phyloP scores from a whole-genome alignment of 2,329 filamentous ascomycete genomes.

The Nemania serpens region DNA sequence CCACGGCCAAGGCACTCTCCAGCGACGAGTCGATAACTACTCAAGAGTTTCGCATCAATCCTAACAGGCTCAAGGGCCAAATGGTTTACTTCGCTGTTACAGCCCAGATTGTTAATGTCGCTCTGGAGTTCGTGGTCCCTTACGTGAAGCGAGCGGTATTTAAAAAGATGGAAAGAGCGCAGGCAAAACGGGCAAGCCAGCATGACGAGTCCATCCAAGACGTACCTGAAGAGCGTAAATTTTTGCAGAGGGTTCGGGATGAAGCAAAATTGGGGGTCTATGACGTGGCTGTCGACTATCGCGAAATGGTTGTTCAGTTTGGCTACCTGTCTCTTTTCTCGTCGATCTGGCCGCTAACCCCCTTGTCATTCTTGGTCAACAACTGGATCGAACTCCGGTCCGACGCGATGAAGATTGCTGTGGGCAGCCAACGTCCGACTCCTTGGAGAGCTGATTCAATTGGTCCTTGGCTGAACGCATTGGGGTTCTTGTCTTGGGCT shows the following conservation, averaged over 20 bases:
- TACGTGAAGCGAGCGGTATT: slow-evolving; percentile 80
- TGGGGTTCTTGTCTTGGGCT: slow-evolving; percentile 92
- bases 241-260: slow-evolving; percentile 78
- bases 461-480: slow-evolving; percentile 84
- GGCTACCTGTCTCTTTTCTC: slow-evolving; percentile 88
- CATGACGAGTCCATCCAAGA: slow-evolving; percentile 63
- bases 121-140: slow-evolving; percentile 82
- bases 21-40: slow-evolving; percentile 72
- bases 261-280: slow-evolving; percentile 84
- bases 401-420: slow-evolving; percentile 91
- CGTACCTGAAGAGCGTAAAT: slow-evolving; percentile 74
- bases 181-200: slow-evolving; percentile 62
- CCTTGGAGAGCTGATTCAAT: slow-evolving; percentile 93
- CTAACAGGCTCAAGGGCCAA: slow-evolving; percentile 81
- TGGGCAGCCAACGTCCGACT: slow-evolving; percentile 85
- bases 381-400: slow-evolving; percentile 95
- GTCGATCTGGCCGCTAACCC: slow-evolving; percentile 92
- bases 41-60: slow-evolving; percentile 78
- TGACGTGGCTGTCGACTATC: slow-evolving; percentile 86
- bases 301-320: slow-evolving; percentile 90
- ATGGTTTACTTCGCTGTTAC: slow-evolving; percentile 97
- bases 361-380: slow-evolving; percentile 86
- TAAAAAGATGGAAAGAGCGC: slow-evolving; percentile 77
- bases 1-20: slow-evolving; percentile 75
- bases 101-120: slow-evolving; percentile 86